Percentiles rank a stretch among this genome's conserved stretches.
These are phyloP conservation scores for Parietichytrium sp. DNA, from an alignment of 108 stramenopile species.

Conservation along the genomic window DNA sequence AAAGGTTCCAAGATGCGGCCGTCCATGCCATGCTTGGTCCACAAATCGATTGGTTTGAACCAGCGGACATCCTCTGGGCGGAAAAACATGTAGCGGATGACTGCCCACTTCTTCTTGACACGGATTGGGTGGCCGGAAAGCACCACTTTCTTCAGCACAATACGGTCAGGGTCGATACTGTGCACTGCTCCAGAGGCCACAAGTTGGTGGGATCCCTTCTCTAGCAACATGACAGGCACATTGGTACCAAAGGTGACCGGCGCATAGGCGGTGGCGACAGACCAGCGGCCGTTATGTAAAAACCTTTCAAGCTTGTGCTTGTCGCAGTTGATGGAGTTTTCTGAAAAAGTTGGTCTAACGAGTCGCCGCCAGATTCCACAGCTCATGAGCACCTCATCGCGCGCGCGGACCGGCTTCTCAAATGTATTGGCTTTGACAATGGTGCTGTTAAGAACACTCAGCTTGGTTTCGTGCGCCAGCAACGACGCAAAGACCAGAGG, in stretches of 20 bases:
- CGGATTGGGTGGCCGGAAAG: conserved; percentile 94
- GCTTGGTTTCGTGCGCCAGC: conserved; percentile 90
- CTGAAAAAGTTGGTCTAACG: conserved; percentile 85
- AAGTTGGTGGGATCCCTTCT: conserved; percentile 44
- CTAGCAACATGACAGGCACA: conserved; percentile 70
- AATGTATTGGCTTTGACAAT: conserved; percentile 57
- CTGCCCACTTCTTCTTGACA: conserved; percentile 90
- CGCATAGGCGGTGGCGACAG: conserved; percentile 82
- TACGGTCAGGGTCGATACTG: conserved; percentile 91
- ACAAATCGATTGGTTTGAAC: conserved; percentile 94
- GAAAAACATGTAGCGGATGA: conserved; percentile 98
- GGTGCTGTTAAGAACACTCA: conserved; percentile 89
- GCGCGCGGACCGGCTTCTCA: not conserved
- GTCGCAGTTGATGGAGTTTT: conserved; percentile 92
- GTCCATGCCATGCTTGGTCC: conserved; percentile 91
- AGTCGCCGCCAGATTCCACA: conserved; percentile 86
- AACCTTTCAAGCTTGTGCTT: conserved; percentile 97
- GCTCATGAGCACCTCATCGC: conserved; percentile 32
- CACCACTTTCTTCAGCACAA: conserved; percentile 91
- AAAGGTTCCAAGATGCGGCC: conserved; percentile 91
- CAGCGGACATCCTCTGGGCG: conserved; percentile 94
- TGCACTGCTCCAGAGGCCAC: conserved; percentile 87
- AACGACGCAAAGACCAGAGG: conserved; percentile 75
- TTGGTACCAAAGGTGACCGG: conserved; percentile 84
- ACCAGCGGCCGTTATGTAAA: conserved; percentile 80